Conservation (phyloP, 2,329 filamentous ascomycete species). For the Penicillium sp. region DNA sequence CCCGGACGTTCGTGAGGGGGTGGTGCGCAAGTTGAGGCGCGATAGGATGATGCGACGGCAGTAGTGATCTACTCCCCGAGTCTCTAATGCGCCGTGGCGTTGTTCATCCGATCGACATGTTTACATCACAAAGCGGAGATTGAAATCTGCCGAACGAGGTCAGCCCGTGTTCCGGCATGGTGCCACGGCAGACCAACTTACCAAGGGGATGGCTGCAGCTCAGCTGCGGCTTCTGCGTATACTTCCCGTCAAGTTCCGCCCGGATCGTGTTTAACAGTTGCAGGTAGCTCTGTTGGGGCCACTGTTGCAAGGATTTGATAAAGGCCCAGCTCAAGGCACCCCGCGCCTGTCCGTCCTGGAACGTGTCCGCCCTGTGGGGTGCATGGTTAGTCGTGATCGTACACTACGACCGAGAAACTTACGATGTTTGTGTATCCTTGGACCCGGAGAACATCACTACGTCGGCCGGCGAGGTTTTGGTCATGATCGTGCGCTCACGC, state of each 20-base stretch:
- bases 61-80: background rate
- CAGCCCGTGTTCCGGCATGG: constrained; percentile 4
- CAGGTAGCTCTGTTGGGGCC: constrained; percentile 91
- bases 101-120: background rate
- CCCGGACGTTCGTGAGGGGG: background rate
- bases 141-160: constrained; percentile 52
- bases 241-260: constrained; percentile 80
- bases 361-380: constrained; percentile 73
- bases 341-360: constrained; percentile 82
- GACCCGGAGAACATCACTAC: constrained; percentile 97
- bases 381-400: background rate
- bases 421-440: constrained; percentile 83
- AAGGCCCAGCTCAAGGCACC: constrained; percentile 98
- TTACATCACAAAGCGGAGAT: constrained; percentile 67
- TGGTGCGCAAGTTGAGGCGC: background rate
- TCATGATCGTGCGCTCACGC: constrained; percentile 75
- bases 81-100: background rate
- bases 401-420: constrained; percentile 14
- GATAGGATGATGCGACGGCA: background rate
- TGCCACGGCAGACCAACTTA: constrained; percentile 49
- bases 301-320: constrained; percentile 81
- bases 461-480: constrained; percentile 91
- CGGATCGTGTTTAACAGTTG: constrained; percentile 92
- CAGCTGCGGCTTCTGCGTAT: constrained; percentile 91
- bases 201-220: constrained; percentile 95